phyloP scores from a whole-genome alignment of 2,329 filamentous ascomycete species.

The Fusarium floridanum region DNA sequence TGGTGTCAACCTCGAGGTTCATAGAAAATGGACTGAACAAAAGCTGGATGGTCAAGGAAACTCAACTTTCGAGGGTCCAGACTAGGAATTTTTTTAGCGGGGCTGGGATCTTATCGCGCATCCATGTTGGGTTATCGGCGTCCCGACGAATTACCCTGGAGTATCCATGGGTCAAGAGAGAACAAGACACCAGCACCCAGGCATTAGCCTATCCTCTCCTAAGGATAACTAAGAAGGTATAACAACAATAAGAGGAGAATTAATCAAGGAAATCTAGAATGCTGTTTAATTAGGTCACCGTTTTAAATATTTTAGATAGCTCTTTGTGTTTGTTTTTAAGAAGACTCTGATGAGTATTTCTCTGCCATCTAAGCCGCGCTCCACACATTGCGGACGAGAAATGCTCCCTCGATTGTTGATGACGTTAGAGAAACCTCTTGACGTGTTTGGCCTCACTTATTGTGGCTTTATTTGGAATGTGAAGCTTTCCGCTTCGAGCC shows the following conservation, averaged over 20 bases:
- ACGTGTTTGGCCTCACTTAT: neutral
- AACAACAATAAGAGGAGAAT: no score
- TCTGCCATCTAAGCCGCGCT: no score
- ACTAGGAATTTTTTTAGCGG: slow-evolving; percentile 48
- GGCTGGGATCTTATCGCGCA: slow-evolving; percentile 37
- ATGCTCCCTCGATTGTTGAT: no score
- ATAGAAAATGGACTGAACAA: slow-evolving; percentile 3
- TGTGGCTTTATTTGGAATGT: slow-evolving; percentile 2
- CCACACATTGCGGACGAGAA: no score
- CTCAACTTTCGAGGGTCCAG: slow-evolving; percentile 8
- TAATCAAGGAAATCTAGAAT: no score
- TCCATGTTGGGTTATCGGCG: neutral
- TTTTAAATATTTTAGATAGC: no score
- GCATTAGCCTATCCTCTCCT: neutral
- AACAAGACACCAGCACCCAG: neutral
- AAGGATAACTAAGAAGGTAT: no score
- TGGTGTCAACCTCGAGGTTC: neutral
- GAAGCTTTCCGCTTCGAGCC: neutral
- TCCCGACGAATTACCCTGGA: slow-evolving; percentile 12
- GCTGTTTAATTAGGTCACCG: no score
- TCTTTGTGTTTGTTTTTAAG: no score
- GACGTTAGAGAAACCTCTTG: no score
- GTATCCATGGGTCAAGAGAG: neutral
- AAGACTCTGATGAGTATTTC: no score
- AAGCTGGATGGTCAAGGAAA: slow-evolving; percentile 5